Evolutionary conservation across 2,329 filamentous ascomycete genomes (phyloP).

Genomic region (Alternaria brassicicola): DNA sequence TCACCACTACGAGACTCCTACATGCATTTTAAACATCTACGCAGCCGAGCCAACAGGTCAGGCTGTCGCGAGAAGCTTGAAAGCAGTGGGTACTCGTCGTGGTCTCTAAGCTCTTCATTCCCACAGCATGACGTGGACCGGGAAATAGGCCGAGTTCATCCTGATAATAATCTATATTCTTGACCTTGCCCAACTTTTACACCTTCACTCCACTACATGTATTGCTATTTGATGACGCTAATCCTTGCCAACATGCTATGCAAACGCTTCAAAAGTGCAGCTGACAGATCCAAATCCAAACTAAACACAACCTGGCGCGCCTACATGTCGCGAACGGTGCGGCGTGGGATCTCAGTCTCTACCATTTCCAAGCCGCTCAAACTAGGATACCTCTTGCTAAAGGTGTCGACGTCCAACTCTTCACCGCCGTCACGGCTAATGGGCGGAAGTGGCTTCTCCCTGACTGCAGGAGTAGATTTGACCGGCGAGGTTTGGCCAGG

Average conservation of each 20-base stretch:
- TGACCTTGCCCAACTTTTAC: not conserved
- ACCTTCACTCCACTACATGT: not conserved
- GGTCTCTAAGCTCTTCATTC: not conserved
- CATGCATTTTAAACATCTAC: not conserved
- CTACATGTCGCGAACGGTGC: conserved; percentile 31
- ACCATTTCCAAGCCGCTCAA: conserved; percentile 85
- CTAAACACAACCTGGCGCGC: not conserved
- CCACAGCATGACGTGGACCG: not conserved
- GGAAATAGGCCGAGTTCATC: not conserved
- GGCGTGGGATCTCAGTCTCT: conserved; percentile 64
- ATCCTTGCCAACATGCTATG: conserved; percentile 6
- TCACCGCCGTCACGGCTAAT: conserved; percentile 57
- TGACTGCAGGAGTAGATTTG: conserved; percentile 4
- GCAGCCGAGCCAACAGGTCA: not conserved
- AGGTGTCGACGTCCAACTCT: conserved; percentile 68
- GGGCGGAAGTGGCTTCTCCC: conserved; percentile 31
- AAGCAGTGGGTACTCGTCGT: not conserved
- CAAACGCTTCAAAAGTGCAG: conserved; percentile 1
- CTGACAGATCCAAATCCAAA: not conserved
- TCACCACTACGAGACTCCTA: not conserved
- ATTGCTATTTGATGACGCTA: not conserved
- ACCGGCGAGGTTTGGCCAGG: conserved; percentile 14
- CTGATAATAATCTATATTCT: not conserved
- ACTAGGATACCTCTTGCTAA: conserved; percentile 86
- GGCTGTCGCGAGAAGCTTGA: not conserved